These are phyloP conservation scores for Aureobasidium sp. DNA, from an alignment of 2,329 filamentous ascomycete genomes.

Conservation along the genomic window DNA sequence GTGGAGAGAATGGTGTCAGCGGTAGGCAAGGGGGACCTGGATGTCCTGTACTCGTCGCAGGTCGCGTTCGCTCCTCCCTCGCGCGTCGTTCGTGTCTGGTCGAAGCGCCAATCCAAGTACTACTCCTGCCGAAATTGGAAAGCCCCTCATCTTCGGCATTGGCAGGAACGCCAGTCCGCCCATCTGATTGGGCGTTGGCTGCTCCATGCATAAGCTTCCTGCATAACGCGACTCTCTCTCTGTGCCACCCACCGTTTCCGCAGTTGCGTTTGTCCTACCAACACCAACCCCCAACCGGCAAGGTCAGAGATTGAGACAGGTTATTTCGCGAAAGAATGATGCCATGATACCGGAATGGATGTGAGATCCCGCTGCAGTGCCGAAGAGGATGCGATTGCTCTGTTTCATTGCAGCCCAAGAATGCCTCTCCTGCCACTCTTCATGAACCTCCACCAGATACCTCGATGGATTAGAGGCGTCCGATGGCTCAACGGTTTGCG, in stretches of 20 bases:
- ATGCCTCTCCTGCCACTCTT: background rate
- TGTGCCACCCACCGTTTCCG: constrained; percentile 5
- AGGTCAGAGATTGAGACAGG: background rate
- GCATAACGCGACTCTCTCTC: background rate
- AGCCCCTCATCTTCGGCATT: background rate
- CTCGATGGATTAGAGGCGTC: background rate
- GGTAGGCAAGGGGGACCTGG: constrained; percentile 2
- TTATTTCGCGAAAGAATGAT: background rate
- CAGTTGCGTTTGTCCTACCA: constrained; percentile 5
- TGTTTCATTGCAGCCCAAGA: background rate
- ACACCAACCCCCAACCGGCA: constrained; percentile 1
- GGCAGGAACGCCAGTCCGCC: background rate
- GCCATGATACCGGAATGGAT: background rate
- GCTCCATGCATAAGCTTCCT: background rate
- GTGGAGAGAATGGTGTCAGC: background rate
- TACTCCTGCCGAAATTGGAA: constrained; percentile 6
- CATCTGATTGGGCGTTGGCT: background rate
- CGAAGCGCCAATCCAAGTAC: background rate
- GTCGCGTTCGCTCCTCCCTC: constrained; percentile 10
- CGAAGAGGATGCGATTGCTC: background rate
- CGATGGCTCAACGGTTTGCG: background rate
- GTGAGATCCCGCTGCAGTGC: background rate
- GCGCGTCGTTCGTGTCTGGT: background rate
- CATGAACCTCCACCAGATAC: background rate
- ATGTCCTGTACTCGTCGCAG: constrained; percentile 2